A percentile compares a stretch with the other conserved stretches of the same genome.
Evolutionary conservation across 192 early-diverging fungal genomes (phyloP).

Genomic region (Dispira parvispora): DNA sequence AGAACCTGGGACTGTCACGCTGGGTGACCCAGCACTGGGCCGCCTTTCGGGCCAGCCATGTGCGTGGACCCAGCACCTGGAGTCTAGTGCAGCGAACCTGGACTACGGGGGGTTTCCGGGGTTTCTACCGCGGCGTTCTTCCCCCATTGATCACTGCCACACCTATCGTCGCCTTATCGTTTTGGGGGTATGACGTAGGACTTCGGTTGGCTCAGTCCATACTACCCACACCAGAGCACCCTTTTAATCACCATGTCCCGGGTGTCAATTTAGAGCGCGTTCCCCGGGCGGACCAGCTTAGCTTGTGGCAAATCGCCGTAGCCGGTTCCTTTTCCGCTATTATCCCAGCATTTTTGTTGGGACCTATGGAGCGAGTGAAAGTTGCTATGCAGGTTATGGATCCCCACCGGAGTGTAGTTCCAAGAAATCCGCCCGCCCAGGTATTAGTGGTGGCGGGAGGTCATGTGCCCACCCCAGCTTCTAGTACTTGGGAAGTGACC

Average conservation of each 20-base stretch:
- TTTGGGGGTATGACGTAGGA: slow-evolving; percentile 10
- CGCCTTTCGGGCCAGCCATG: background rate
- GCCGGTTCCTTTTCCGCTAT: slow-evolving; percentile 12
- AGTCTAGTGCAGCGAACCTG: background rate
- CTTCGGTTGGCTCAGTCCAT: slow-evolving; percentile 2
- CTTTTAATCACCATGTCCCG: background rate
- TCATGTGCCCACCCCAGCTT: background rate
- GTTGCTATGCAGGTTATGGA: slow-evolving; percentile 8
- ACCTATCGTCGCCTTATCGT: slow-evolving; percentile 10
- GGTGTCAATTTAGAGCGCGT: background rate
- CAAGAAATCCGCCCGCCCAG: background rate
- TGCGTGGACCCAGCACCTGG: slow-evolving; percentile 1
- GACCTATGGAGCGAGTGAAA: slow-evolving; percentile 13
- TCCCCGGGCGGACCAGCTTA: slow-evolving; percentile 1
- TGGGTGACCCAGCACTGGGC: background rate
- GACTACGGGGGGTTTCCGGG: slow-evolving; percentile 7
- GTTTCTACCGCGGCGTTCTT: slow-evolving; percentile 12
- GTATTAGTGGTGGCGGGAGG: background rate
- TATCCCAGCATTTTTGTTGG: slow-evolving; percentile 3
- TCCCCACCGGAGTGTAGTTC: background rate
- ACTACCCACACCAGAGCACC: background rate
- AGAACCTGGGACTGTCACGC: background rate
- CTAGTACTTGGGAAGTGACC: slow-evolving; percentile 1
- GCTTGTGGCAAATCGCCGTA: background rate
- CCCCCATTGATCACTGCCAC: slow-evolving; percentile 11